Evolutionary conservation across 345 rosid genomes (phyloP).

Genomic region (Abelmoschus esculentus): DNA sequence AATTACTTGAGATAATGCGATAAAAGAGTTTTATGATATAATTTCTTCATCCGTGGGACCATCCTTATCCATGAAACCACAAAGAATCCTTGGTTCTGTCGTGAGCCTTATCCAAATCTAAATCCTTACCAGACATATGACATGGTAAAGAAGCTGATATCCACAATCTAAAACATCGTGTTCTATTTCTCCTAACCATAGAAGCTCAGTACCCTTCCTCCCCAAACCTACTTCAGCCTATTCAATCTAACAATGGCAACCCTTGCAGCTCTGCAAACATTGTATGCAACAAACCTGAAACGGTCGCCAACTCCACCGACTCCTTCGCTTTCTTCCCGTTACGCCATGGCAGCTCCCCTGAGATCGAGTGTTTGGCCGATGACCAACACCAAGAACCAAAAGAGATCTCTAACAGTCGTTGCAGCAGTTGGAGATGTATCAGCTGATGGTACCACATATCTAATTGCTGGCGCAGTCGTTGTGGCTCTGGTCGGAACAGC

Average conservation of each 20-base stretch:
- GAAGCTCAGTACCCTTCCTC: not conserved
- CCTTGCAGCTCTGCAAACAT: not conserved
- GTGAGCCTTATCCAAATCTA: slow-evolving; percentile 43
- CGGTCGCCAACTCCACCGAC: not conserved
- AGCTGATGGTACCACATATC: slow-evolving; percentile 56
- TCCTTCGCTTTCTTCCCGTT: not conserved
- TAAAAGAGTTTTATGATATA: too few species aligned
- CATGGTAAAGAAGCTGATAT: not conserved
- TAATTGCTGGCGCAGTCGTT: slow-evolving; percentile 60
- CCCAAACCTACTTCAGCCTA: not conserved
- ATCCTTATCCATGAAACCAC: slow-evolving; percentile 28
- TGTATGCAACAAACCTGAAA: slow-evolving; percentile 1
- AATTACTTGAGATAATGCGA: too few species aligned
- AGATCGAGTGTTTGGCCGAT: slow-evolving; percentile 13
- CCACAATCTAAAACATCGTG: not conserved
- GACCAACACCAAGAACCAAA: slow-evolving; percentile 22
- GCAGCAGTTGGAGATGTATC: slow-evolving; percentile 87
- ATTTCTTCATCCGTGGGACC: too few species aligned
- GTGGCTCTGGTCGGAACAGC: slow-evolving; percentile 85
- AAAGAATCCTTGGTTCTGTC: slow-evolving; percentile 26
- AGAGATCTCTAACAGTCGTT: slow-evolving; percentile 43
- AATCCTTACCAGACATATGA: slow-evolving; percentile 8
- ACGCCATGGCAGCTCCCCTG: not conserved
- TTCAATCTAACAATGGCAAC: not conserved
- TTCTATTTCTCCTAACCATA: not conserved